A percentile compares a stretch with the other conserved stretches of the same genome.
Evolutionary conservation across 2,329 filamentous ascomycete species (phyloP).

Genomic region (Fusarium decemcellulare): DNA sequence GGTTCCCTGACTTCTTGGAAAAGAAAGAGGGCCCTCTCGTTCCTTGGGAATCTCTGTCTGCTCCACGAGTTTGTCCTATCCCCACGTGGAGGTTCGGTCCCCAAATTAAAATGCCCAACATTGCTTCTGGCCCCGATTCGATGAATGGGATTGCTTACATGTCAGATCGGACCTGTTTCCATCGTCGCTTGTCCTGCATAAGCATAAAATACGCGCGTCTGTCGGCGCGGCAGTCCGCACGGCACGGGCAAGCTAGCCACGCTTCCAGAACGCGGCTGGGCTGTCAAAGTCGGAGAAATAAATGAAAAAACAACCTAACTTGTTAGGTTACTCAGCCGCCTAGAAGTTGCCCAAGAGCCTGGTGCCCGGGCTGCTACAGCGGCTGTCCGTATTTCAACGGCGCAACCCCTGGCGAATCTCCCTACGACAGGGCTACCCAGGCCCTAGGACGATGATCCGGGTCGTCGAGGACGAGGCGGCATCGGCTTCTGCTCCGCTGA

Average conservation of each 20-base stretch:
- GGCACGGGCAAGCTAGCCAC: background rate
- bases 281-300: background rate
- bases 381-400: background rate
- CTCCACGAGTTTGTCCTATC: background rate
- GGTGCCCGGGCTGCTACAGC: slow-evolving; percentile 1
- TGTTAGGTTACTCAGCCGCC: background rate
- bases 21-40: no score
- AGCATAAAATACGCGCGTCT: background rate
- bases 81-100: background rate
- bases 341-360: slow-evolving; percentile 1
- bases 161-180: background rate
- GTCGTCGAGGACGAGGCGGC: background rate
- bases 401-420: background rate
- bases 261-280: background rate
- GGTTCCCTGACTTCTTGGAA: background rate
- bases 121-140: background rate
- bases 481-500: background rate
- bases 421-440: background rate
- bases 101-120: background rate
- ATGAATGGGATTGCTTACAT: background rate
- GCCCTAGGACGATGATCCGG: background rate
- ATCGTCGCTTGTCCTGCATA: no score
- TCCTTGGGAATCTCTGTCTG: background rate
- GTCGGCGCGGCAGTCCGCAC: background rate
- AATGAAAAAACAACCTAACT: no score